These are phyloP conservation scores for Acer negundo DNA, from an alignment of 345 rosid species.

Conservation along the genomic window DNA sequence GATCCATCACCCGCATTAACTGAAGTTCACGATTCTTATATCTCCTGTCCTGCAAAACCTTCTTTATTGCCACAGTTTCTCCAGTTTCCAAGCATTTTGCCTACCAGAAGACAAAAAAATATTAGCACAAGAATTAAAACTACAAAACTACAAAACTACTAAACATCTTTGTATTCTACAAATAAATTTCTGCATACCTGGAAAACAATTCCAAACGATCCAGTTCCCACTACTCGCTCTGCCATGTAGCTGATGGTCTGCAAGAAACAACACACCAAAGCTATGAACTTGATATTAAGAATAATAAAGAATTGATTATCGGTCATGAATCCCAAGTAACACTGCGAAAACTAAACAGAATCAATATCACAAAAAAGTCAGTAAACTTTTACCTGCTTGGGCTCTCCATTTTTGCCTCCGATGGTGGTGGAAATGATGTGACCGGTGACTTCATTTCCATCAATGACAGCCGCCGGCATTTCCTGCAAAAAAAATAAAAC, in stretches of 20 bases:
- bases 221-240: constrained; percentile 85
- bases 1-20: constrained; percentile 83
- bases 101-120: constrained; percentile 20
- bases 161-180: background rate
- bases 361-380: background rate
- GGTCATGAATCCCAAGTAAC: background rate
- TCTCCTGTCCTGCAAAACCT: constrained; percentile 81
- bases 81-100: constrained; percentile 90
- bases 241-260: constrained; percentile 95
- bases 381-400: constrained; percentile 56
- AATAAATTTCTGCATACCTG: constrained; percentile 40
- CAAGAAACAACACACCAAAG: constrained; percentile 24
- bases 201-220: constrained; percentile 85
- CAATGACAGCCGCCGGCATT: constrained; percentile 66
- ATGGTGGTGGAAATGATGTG: constrained; percentile 89
- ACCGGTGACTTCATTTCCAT: constrained; percentile 78
- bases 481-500: constrained; percentile 49
- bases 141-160: background rate
- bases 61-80: constrained; percentile 86
- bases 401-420: constrained; percentile 93
- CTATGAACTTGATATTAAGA: background rate
- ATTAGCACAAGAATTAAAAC: constrained; percentile 1
- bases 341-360: background rate
- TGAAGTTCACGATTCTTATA: constrained; percentile 88
- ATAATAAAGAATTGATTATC: background rate